phyloP scores from a whole-genome alignment of 1,284 basidiomycete species.

The Mycosarcoma mackinlayi region DNA sequence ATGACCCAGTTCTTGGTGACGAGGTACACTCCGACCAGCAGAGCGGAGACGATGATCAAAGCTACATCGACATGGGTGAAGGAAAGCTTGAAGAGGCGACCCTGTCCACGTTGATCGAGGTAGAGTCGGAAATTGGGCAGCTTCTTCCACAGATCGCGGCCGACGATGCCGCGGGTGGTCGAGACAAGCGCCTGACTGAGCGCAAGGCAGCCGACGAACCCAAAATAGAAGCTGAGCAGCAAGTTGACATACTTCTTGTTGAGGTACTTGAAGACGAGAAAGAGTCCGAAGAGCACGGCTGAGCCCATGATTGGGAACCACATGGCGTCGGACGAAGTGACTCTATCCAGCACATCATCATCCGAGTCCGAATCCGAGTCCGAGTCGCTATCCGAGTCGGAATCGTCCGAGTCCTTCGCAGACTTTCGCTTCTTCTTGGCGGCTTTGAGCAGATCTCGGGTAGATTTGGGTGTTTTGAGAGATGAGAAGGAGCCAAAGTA shows the following conservation, averaged over 20 bases:
- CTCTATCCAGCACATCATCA: slow-evolving; percentile 42
- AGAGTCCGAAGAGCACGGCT: slow-evolving; percentile 60
- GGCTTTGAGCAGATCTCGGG: slow-evolving; percentile 49
- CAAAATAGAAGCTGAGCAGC: slow-evolving; percentile 65
- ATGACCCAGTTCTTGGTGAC: slow-evolving; percentile 75
- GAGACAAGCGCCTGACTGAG: slow-evolving; percentile 50
- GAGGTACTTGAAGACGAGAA: slow-evolving; percentile 64
- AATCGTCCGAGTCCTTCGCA: slow-evolving; percentile 14
- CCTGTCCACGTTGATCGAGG: slow-evolving; percentile 42
- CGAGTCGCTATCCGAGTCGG: slow-evolving; percentile 24
- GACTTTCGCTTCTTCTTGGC: slow-evolving; percentile 33
- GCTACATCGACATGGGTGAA: slow-evolving; percentile 72
- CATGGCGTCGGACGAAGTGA: slow-evolving; percentile 63
- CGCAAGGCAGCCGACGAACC: slow-evolving; percentile 56
- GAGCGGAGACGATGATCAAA: slow-evolving; percentile 75
- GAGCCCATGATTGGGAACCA: slow-evolving; percentile 65
- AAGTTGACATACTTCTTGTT: slow-evolving; percentile 62
- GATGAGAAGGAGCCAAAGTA: slow-evolving; percentile 60
- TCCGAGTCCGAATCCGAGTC: slow-evolving; percentile 55
- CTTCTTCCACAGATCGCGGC: slow-evolving; percentile 47
- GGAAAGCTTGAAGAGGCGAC: slow-evolving; percentile 53
- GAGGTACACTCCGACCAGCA: slow-evolving; percentile 78
- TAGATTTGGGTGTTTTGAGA: slow-evolving; percentile 60
- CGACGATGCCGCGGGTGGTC: slow-evolving; percentile 22
- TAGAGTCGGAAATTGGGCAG: slow-evolving; percentile 42